Conservation (phyloP, 306 rosid genomes). For the Casuarina glauca region DNA sequence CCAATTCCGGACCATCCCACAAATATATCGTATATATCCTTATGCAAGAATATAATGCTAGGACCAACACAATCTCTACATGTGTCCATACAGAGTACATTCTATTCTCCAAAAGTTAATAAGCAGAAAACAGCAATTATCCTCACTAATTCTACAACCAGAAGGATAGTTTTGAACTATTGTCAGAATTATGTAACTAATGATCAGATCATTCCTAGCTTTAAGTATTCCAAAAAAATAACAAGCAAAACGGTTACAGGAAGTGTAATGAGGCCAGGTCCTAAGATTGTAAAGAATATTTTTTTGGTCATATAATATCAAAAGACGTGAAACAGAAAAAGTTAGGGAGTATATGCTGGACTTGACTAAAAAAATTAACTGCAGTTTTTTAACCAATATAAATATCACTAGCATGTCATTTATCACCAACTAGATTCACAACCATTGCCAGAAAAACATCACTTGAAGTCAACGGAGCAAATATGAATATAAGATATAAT, state of each 20-base stretch:
- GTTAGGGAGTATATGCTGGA: neutral
- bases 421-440: neutral
- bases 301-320: neutral
- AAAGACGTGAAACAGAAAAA: neutral
- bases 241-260: neutral
- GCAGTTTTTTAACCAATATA: neutral
- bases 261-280: neutral
- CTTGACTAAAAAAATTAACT: neutral
- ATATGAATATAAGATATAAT: neutral
- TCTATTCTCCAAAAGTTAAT: neutral
- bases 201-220: neutral
- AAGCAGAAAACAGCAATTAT: neutral
- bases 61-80: neutral
- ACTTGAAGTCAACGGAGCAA: neutral
- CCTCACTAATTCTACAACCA: neutral
- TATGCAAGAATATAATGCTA: too few relatives aligned
- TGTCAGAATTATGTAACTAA: neutral
- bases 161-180: neutral
- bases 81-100: neutral
- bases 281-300: neutral
- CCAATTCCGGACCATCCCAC: neutral
- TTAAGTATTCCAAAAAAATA: neutral
- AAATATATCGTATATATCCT: too few relatives aligned
- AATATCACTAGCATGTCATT: neutral
- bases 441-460: neutral